These are phyloP conservation scores for Rhizophora apiculata DNA, from an alignment of 345 rosid species.

Conservation along the genomic window DNA sequence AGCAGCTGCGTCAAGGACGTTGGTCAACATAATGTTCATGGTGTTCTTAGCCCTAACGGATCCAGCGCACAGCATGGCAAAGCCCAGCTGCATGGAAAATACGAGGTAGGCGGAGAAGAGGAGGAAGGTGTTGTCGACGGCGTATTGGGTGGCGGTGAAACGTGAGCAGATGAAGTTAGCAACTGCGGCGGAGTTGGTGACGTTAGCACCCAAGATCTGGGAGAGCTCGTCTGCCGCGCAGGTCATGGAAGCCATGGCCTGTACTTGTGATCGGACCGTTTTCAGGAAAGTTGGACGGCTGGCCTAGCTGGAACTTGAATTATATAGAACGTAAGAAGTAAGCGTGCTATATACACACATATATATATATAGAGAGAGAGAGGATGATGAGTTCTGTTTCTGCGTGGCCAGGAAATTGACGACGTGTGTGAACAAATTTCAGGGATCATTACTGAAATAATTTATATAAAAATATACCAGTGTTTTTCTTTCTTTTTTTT, in stretches of 20 bases:
- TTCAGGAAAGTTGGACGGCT: too few relatives aligned
- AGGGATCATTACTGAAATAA: too few relatives aligned
- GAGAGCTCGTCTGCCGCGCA: conserved; percentile 49
- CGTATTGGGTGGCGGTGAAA: conserved; percentile 50
- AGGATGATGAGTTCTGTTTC: too few relatives aligned
- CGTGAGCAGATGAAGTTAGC: conserved; percentile 61
- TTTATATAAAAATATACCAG: too few relatives aligned
- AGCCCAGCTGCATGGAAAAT: conserved; percentile 91
- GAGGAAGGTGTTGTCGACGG: conserved; percentile 78
- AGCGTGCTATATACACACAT: too few relatives aligned
- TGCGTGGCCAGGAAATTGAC: too few relatives aligned
- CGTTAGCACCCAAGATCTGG: conserved; percentile 51
- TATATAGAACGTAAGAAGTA: too few relatives aligned
- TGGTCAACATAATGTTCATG: conserved; percentile 95
- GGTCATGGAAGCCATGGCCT: conserved; percentile 12
- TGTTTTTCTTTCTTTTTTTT: too few relatives aligned
- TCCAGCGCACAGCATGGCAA: conserved; percentile 97
- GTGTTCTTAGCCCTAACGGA: conserved; percentile 92
- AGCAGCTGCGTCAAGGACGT: conserved; percentile 86
- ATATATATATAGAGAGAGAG: too few relatives aligned
- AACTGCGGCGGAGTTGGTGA: conserved; percentile 41
- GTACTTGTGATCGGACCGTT: too few relatives aligned
- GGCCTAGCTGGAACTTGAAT: too few relatives aligned
- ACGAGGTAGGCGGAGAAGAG: conserved; percentile 93
- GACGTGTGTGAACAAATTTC: too few relatives aligned